Percentiles rank a stretch among this genome's conserved stretches.
Conservation (phyloP, 257 asterid genomes). For the Solanum pimpinellifolium region DNA sequence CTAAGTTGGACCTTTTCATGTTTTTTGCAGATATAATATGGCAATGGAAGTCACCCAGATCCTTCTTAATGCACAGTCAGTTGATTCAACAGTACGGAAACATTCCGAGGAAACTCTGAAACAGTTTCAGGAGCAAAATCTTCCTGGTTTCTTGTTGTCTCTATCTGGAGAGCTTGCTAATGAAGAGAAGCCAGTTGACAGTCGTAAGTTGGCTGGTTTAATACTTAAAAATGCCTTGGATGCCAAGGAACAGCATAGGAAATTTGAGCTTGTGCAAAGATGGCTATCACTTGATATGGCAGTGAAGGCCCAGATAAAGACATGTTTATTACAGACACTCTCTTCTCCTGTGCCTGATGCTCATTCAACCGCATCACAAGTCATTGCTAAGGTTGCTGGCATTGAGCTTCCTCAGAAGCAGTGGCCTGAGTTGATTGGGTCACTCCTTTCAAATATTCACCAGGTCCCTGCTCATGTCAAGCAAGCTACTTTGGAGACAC, state of each 20-base stretch:
- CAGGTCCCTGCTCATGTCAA: slow-evolving; percentile 68
- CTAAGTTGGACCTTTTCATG: background rate
- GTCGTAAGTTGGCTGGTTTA: slow-evolving; percentile 77
- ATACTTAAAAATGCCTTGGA: slow-evolving; percentile 73
- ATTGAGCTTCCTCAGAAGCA: slow-evolving; percentile 79
- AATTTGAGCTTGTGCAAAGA: slow-evolving; percentile 59
- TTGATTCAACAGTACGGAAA: slow-evolving; percentile 58
- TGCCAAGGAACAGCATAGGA: slow-evolving; percentile 78
- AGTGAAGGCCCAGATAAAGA: slow-evolving; percentile 59
- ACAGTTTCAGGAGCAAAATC: slow-evolving; percentile 89
- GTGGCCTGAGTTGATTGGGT: slow-evolving; percentile 79
- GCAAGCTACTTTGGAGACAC: slow-evolving; percentile 75
- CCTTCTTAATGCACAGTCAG: slow-evolving; percentile 71
- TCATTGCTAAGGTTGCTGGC: slow-evolving; percentile 74
- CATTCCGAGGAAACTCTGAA: slow-evolving; percentile 66
- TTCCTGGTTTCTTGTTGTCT: slow-evolving; percentile 57
- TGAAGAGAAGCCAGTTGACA: slow-evolving; percentile 75
- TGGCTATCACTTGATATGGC: slow-evolving; percentile 63
- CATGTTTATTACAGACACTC: slow-evolving; percentile 66
- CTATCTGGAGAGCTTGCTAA: slow-evolving; percentile 67
- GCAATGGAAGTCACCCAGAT: slow-evolving; percentile 83
- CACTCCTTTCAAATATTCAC: slow-evolving; percentile 59
- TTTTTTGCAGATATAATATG: slow-evolving; percentile 32
- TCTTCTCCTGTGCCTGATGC: slow-evolving; percentile 53
- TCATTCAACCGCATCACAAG: slow-evolving; percentile 78